phyloP scores from a whole-genome alignment of 345 rosid genomes.

The Gossypium arboreum region DNA sequence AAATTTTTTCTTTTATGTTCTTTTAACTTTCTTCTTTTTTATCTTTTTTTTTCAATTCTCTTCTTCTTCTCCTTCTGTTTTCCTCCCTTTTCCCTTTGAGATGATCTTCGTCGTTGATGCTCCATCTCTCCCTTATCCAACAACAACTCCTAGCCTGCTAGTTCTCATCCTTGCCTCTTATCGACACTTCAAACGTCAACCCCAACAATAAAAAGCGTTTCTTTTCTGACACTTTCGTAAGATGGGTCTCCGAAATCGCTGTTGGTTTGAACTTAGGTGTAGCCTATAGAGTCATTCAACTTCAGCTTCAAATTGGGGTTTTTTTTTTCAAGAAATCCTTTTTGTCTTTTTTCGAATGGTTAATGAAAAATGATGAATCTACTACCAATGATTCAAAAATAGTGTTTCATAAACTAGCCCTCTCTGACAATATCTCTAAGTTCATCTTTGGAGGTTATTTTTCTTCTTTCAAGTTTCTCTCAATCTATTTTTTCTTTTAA shows the following conservation, averaged over 20 bases:
- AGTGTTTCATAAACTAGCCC: constrained; percentile 43
- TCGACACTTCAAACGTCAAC: constrained; percentile 5
- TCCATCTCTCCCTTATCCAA: constrained; percentile 26
- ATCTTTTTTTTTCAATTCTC: too few species aligned
- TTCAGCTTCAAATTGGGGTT: constrained; percentile 19
- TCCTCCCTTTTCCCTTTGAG: constrained; percentile 9
- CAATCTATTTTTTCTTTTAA: neutral
- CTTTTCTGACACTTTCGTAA: constrained; percentile 20
- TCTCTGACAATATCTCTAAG: constrained; percentile 51
- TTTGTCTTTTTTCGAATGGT: constrained; percentile 43
- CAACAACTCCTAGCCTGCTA: constrained; percentile 44
- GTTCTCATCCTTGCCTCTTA: constrained; percentile 27
- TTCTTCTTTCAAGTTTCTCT: neutral
- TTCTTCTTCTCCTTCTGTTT: too few species aligned
- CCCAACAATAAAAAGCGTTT: too few species aligned
- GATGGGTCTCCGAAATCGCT: constrained; percentile 48
- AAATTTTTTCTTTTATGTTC: too few species aligned
- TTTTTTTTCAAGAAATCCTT: constrained; percentile 27
- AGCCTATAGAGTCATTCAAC: constrained; percentile 31
- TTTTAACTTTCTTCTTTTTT: too few species aligned
- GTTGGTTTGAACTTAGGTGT: constrained; percentile 59
- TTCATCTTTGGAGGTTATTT: constrained; percentile 56
- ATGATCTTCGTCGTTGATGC: constrained; percentile 37
- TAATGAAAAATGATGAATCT: constrained; percentile 27
- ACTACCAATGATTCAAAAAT: constrained; percentile 25